A percentile compares a stretch with the other conserved stretches of the same genome.
phyloP scores from a whole-genome alignment of 2,329 filamentous ascomycete species.

The Xylaria sp. region DNA sequence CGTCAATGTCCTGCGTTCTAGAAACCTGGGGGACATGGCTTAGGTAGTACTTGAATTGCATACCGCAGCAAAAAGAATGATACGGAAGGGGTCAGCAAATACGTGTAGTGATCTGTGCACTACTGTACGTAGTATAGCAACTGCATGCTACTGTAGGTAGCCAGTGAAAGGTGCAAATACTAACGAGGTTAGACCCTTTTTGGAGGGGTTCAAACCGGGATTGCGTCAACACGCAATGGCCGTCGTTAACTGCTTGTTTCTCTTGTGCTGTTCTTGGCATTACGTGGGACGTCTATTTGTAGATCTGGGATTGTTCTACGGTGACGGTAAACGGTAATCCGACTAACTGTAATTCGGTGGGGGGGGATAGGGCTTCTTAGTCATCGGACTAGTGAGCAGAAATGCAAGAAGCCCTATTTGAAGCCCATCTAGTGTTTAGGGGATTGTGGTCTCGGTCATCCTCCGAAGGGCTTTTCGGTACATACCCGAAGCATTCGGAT shows the following conservation, averaged over 20 bases:
- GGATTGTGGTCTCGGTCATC: conserved; percentile 6
- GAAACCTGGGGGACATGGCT: background rate
- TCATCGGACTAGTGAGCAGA: conserved; percentile 11
- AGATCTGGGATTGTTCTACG: conserved; percentile 6
- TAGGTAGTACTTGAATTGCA: background rate
- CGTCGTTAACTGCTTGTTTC: conserved; percentile 6
- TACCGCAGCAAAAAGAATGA: background rate
- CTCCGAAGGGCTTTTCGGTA: conserved; percentile 24
- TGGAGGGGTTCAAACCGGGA: conserved; percentile 23
- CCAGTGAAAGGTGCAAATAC: conserved; percentile 13
- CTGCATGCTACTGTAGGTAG: background rate
- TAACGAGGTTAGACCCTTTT: conserved; percentile 14
- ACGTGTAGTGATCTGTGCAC: background rate
- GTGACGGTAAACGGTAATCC: background rate
- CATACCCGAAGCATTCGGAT: conserved; percentile 8
- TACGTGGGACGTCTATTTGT: background rate
- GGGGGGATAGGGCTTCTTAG: background rate
- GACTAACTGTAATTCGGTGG: background rate
- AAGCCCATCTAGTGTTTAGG: background rate
- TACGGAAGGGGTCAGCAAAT: background rate
- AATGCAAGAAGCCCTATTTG: conserved; percentile 22
- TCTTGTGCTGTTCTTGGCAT: background rate
- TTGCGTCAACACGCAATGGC: conserved; percentile 24
- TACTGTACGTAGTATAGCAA: background rate
- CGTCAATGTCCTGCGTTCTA: background rate